Conservation (phyloP, 257 asterid species). For the Solanum peruvianum region DNA sequence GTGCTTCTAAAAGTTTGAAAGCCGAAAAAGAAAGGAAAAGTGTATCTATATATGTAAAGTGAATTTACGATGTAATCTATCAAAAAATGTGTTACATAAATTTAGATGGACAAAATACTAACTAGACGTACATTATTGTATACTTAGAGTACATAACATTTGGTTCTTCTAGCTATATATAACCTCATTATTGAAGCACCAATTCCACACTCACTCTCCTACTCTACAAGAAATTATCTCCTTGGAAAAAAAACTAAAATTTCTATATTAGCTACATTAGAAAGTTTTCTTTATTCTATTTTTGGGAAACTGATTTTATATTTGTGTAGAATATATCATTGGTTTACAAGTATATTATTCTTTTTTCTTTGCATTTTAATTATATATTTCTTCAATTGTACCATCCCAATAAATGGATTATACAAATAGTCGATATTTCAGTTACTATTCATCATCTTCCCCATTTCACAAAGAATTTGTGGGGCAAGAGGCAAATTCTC, state of each 20-base stretch:
- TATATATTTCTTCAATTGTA: too few relatives aligned
- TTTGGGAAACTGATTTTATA: background rate
- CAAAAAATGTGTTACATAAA: background rate
- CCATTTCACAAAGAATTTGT: background rate
- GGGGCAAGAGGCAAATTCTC: background rate
- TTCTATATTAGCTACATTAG: background rate
- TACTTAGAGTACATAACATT: background rate
- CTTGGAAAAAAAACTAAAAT: background rate
- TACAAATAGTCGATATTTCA: background rate
- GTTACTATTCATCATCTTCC: background rate
- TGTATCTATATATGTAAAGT: too few relatives aligned
- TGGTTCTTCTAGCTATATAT: background rate
- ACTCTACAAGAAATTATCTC: background rate
- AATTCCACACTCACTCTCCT: background rate
- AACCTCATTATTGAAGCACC: background rate
- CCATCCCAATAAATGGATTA: too few relatives aligned
- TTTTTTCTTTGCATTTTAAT: background rate
- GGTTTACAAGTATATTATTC: background rate
- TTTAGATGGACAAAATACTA: background rate
- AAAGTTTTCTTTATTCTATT: background rate
- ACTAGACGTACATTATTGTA: background rate
- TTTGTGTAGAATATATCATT: background rate
- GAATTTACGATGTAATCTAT: too few relatives aligned
- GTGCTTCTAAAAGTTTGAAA: background rate
- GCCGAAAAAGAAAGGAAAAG: background rate